These are phyloP conservation scores for Penicillium daleae DNA, from an alignment of 495 filamentous ascomycete genomes.

Conservation along the genomic window DNA sequence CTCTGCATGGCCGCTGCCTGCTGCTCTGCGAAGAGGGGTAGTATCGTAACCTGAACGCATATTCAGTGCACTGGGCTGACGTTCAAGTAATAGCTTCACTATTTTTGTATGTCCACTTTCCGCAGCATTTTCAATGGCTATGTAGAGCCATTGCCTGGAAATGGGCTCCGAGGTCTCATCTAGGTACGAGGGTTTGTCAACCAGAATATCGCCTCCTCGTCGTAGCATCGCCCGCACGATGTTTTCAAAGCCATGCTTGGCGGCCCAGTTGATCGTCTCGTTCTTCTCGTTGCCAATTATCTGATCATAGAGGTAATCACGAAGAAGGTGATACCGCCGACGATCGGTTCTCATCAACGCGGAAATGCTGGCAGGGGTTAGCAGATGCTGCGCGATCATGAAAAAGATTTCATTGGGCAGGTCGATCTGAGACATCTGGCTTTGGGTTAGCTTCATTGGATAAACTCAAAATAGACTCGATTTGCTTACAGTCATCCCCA, in stretches of 20 bases:
- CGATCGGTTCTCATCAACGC: slow-evolving; percentile 1
- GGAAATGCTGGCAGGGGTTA: neutral
- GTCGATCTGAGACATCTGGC: neutral
- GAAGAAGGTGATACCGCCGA: neutral
- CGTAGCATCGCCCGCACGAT: slow-evolving; percentile 1
- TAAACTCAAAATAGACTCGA: neutral
- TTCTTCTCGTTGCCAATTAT: slow-evolving; percentile 3
- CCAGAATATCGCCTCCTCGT: neutral
- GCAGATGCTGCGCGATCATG: slow-evolving; percentile 5
- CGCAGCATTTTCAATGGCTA: neutral
- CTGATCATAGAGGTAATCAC: slow-evolving; percentile 6
- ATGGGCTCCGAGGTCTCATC: neutral
- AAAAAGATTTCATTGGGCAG: slow-evolving; percentile 7
- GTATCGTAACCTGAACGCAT: neutral
- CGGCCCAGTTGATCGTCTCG: neutral
- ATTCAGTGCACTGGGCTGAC: neutral
- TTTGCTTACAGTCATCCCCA: neutral
- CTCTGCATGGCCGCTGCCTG: neutral
- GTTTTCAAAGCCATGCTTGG: neutral
- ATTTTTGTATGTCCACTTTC: slow-evolving; percentile 1
- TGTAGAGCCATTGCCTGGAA: neutral
- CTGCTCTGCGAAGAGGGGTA: neutral
- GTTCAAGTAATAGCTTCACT: neutral
- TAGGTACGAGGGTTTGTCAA: neutral
- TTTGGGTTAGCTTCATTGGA: neutral